Conservation (phyloP, 2,329 filamentous ascomycete species). For the Dothideomycetes sp. region DNA sequence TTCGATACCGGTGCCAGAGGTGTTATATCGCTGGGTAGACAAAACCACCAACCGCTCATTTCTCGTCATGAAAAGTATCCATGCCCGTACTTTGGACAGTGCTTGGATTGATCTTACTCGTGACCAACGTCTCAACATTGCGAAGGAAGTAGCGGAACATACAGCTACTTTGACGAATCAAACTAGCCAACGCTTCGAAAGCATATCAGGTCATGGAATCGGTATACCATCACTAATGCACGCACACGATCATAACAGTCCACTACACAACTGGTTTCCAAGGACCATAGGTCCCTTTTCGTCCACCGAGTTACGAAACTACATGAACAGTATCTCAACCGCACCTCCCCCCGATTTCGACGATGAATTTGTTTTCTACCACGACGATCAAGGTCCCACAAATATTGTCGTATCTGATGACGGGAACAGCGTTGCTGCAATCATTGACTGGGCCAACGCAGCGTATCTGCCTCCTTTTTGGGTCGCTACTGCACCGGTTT, state of each 20-base stretch:
- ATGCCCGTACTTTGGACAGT: neutral
- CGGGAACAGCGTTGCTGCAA: neutral
- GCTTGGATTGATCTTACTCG: neutral
- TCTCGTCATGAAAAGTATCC: neutral
- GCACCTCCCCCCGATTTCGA: neutral
- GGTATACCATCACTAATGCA: neutral
- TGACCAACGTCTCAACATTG: neutral
- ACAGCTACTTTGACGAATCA: neutral
- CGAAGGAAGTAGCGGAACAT: neutral
- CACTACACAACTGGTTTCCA: neutral
- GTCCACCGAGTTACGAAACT: neutral
- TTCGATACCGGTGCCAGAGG: neutral
- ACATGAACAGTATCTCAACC: neutral
- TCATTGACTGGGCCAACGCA: neutral
- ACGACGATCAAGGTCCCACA: constrained; percentile 1
- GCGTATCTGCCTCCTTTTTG: neutral
- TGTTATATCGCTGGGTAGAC: neutral
- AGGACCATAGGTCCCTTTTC: neutral
- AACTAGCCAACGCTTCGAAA: neutral
- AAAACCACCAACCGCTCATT: neutral
- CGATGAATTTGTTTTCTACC: neutral
- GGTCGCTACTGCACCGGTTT: neutral
- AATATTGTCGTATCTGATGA: neutral
- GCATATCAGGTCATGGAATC: neutral
- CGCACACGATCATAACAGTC: neutral